Evolutionary conservation across 2,329 filamentous ascomycete genomes (phyloP).

Genomic region (Penicillium janthinellum): DNA sequence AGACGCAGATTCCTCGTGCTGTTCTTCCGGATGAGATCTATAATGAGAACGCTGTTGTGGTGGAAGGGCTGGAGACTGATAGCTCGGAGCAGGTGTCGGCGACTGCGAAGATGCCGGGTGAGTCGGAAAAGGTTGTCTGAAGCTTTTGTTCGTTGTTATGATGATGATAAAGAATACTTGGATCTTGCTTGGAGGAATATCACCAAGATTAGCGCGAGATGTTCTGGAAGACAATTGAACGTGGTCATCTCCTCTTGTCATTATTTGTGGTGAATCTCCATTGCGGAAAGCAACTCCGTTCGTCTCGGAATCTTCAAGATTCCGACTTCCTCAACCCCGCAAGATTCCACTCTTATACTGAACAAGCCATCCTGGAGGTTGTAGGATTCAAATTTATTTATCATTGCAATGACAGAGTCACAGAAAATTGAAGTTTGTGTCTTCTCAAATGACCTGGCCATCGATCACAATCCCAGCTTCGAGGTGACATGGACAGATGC

Average conservation of each 20-base stretch:
- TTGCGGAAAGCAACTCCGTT: background rate
- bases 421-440: background rate
- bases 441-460: background rate
- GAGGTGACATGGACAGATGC: constrained; percentile 17
- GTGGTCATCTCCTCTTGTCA: background rate
- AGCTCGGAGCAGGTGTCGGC: constrained; percentile 13
- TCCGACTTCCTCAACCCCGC: background rate
- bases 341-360: background rate
- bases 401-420: background rate
- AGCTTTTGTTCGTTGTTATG: background rate
- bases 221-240: background rate
- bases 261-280: background rate
- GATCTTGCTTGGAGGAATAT: background rate
- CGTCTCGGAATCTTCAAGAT: constrained; percentile 3
- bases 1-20: constrained; percentile 50
- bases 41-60: constrained; percentile 19
- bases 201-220: background rate
- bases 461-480: constrained; percentile 12
- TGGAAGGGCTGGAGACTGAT: constrained; percentile 24
- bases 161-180: background rate
- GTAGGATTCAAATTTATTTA: background rate
- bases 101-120: constrained; percentile 1
- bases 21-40: constrained; percentile 44
- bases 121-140: constrained; percentile 13
- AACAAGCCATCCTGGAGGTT: background rate